A percentile compares a stretch with the other conserved stretches of the same genome.
These are phyloP conservation scores for Primulina eburnea DNA, from an alignment of 257 asterid genomes.

Conservation along the genomic window DNA sequence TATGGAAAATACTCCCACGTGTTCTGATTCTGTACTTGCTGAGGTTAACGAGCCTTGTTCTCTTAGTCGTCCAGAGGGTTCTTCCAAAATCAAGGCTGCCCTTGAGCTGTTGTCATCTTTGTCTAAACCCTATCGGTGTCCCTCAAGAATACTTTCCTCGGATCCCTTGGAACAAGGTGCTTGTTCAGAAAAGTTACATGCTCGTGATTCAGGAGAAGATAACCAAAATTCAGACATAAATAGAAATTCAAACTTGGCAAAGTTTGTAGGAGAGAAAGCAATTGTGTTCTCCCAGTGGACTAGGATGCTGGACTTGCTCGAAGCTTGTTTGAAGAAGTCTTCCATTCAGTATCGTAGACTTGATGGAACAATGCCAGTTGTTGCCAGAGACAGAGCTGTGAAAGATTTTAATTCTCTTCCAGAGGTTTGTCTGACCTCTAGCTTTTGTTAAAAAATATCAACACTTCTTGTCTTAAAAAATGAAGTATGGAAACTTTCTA, in stretches of 20 bases:
- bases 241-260: conserved; percentile 24
- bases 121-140: conserved; percentile 37
- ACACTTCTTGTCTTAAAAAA: not conserved
- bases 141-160: conserved; percentile 27
- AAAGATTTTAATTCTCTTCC: conserved; percentile 88
- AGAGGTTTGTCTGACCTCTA: conserved; percentile 51
- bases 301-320: conserved; percentile 95
- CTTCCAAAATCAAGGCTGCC: conserved; percentile 89
- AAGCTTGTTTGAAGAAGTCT: conserved; percentile 59
- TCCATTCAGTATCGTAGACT: conserved; percentile 85
- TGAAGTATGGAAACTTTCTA: conserved; percentile 21
- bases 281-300: conserved; percentile 99
- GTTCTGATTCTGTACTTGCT: conserved; percentile 34
- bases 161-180: conserved; percentile 26
- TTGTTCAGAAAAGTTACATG: conserved; percentile 30
- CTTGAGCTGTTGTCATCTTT: conserved; percentile 64
- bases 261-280: conserved; percentile 70
- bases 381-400: conserved; percentile 91
- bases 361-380: conserved; percentile 90
- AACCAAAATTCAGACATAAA: conserved; percentile 24
- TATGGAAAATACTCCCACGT: conserved; percentile 29
- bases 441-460: conserved; percentile 8
- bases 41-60: conserved; percentile 41
- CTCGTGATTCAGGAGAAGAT: conserved; percentile 23
- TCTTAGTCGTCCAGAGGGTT: conserved; percentile 46